These are phyloP conservation scores for Parathielavia appendiculata DNA, from an alignment of 495 filamentous ascomycete species.

Conservation along the genomic window DNA sequence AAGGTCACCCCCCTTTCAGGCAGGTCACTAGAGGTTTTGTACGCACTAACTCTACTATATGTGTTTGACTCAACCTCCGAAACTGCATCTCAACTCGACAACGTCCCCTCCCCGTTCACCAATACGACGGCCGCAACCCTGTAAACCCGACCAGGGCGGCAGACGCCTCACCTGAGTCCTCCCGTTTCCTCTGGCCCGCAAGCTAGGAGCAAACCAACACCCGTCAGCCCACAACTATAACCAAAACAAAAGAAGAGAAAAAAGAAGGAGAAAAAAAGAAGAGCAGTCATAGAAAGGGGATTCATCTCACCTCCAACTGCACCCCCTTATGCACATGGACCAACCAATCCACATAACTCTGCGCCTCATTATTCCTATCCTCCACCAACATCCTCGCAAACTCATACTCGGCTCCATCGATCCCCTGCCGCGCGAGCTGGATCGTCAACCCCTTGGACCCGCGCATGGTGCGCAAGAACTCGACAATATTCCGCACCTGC, in stretches of 20 bases:
- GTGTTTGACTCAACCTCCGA: not conserved
- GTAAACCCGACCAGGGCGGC: conserved; percentile 54
- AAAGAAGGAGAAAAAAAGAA: not conserved
- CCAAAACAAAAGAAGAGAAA: not conserved
- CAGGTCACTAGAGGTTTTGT: too few relatives aligned
- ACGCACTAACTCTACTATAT: not conserved
- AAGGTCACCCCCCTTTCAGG: too few relatives aligned
- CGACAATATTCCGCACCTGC: conserved; percentile 87
- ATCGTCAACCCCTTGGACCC: conserved; percentile 85
- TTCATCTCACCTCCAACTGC: conserved; percentile 67
- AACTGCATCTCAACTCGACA: not conserved
- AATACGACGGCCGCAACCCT: conserved; percentile 68
- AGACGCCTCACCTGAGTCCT: conserved; percentile 55
- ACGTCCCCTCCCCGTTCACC: conserved; percentile 35
- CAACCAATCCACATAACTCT: conserved; percentile 97
- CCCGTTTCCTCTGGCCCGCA: conserved; percentile 70
- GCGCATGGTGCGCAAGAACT: conserved; percentile 73
- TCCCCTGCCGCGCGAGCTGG: conserved; percentile 85
- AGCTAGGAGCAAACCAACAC: conserved; percentile 37
- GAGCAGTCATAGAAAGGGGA: too few relatives aligned
- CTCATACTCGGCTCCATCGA: conserved; percentile 95
- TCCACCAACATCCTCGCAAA: conserved; percentile 88
- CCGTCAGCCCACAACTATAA: not conserved
- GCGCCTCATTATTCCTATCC: conserved; percentile 95
- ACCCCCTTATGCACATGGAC: conserved; percentile 91